phyloP scores from a whole-genome alignment of 2,329 filamentous ascomycete species.

The Leptographium procerum region DNA sequence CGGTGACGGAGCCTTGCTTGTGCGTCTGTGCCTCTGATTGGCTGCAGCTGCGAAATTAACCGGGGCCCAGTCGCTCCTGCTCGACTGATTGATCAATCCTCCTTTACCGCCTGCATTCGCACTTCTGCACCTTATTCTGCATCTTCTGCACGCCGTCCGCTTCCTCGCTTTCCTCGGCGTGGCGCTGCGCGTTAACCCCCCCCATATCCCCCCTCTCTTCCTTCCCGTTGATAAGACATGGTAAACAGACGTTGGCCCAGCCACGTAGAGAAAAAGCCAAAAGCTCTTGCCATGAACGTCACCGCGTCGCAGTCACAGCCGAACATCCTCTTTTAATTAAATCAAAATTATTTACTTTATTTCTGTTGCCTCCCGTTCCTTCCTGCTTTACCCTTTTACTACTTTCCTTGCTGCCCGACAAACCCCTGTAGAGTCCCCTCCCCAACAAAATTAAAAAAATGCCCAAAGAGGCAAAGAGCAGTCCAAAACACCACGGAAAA shows the following conservation, averaged over 20 bases:
- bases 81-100: background rate
- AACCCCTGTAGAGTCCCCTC: background rate
- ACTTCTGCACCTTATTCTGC: background rate
- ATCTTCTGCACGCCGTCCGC: background rate
- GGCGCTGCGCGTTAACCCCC: background rate
- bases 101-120: conserved; percentile 8
- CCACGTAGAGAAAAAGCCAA: background rate
- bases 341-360: background rate
- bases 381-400: background rate
- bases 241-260: background rate
- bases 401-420: background rate
- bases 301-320: background rate
- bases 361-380: background rate
- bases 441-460: background rate
- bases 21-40: background rate
- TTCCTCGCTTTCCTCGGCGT: background rate
- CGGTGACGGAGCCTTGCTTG: background rate
- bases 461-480: background rate
- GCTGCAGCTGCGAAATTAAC: background rate
- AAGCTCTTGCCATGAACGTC: background rate
- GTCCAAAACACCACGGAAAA: background rate
- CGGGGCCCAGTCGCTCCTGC: background rate
- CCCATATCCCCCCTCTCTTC: background rate
- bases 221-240: background rate
- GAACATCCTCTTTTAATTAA: background rate